These are phyloP conservation scores for Alternaria metachromatica DNA, from an alignment of 2,329 filamentous ascomycete species.

Conservation along the genomic window DNA sequence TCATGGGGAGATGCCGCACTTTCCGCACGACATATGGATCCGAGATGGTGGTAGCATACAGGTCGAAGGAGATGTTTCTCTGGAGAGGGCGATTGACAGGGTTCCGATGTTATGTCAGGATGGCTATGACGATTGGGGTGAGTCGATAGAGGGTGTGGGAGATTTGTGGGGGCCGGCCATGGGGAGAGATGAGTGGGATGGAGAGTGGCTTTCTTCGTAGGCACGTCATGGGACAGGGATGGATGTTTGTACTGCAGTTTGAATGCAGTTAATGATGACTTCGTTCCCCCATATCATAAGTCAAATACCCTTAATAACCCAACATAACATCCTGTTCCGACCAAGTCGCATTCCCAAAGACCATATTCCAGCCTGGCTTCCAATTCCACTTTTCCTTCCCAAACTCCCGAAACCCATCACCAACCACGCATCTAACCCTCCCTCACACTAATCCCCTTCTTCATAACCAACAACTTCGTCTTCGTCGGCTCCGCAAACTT, in stretches of 20 bases:
- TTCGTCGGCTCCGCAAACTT: conserved; percentile 23
- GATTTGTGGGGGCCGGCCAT: not conserved
- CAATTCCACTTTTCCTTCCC: not conserved
- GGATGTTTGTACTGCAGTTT: not conserved
- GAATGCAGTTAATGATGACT: not conserved
- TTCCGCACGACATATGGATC: not conserved
- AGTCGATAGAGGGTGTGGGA: not conserved
- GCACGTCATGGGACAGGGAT: too few species aligned
- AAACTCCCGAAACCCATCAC: not conserved
- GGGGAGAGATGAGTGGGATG: not conserved
- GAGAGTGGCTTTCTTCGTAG: not conserved
- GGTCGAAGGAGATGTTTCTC: not conserved
- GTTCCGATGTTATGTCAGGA: not conserved
- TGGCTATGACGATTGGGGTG: not conserved
- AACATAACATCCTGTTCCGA: not conserved
- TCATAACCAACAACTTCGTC: conserved; percentile 24
- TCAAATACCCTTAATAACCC: not conserved
- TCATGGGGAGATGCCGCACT: not conserved
- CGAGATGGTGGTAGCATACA: not conserved
- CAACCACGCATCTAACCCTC: not conserved
- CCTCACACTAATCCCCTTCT: conserved; percentile 10
- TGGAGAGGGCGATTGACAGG: not conserved
- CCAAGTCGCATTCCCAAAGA: not conserved
- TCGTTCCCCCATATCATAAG: not conserved
- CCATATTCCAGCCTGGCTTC: not conserved